A percentile compares a stretch with the other conserved stretches of the same genome.
Conservation (phyloP, 2,329 filamentous ascomycete genomes). For the Xylariaceae sp. region DNA sequence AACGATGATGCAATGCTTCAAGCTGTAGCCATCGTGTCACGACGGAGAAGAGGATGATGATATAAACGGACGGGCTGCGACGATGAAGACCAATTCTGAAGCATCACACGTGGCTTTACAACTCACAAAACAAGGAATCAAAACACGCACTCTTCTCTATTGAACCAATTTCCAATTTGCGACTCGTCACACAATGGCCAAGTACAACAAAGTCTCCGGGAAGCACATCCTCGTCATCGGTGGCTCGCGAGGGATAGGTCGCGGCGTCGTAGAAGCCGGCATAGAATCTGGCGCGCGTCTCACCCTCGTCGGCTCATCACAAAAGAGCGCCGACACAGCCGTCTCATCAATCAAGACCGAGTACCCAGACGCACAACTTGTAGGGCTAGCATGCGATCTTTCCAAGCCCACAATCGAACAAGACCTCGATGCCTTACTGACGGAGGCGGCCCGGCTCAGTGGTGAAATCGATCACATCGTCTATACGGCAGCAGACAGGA, state of each 20-base stretch:
- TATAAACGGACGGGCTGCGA: too few relatives aligned
- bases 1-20: too few relatives aligned
- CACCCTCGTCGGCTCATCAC: constrained; percentile 24
- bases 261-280: constrained; percentile 26
- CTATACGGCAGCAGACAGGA: constrained; percentile 30
- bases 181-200: too few relatives aligned
- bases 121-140: too few relatives aligned
- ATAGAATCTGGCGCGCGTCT: constrained; percentile 26
- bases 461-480: constrained; percentile 29
- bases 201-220: constrained; percentile 18
- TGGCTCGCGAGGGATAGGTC: constrained; percentile 28
- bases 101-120: too few relatives aligned
- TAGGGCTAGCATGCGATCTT: constrained; percentile 24
- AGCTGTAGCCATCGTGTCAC: too few relatives aligned
- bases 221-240: constrained; percentile 32
- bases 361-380: constrained; percentile 17
- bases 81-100: too few relatives aligned
- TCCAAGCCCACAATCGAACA: constrained; percentile 22
- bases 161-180: too few relatives aligned
- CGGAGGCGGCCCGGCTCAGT: constrained; percentile 3
- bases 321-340: constrained; percentile 20
- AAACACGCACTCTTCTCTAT: too few relatives aligned
- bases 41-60: too few relatives aligned
- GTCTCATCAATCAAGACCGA: constrained; percentile 20
- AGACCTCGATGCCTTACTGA: constrained; percentile 25